Evolutionary conservation across 2,329 filamentous ascomycete species (phyloP), one percentile per base, ranked within the genome.

Genomic region (Pseudogymnoascus sp.): DNA sequence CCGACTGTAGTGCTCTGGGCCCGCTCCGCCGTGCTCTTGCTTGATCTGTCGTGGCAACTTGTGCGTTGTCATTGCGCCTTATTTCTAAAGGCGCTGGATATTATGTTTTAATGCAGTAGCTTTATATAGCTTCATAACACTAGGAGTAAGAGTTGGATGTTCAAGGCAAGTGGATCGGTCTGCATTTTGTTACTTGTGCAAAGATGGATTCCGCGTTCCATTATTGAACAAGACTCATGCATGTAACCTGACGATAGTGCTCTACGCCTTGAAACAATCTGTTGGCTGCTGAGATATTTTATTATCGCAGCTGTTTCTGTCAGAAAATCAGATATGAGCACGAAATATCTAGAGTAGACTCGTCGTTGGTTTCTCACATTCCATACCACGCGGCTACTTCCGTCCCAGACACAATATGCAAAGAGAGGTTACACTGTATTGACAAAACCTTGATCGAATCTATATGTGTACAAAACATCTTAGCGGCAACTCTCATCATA

Each of bases 391-490:
- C 43, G 23, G 43, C 6, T n/a, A 53, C 3, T 11, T 53, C 23
- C 43, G 43, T 53, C 14, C 31, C 7, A 28, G 43, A 53, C 43
- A 53, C 43, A 8, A 53, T 28, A 7, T 31, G 23, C 43, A 53
- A 53, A 53, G 43, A 53, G 43, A 53, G 43, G 43, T 53, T 53
- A 53, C 56, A 38, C 56, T 38, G 36, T 60, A 60, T 60, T 60
- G 56, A 60, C 56, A 60, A 60, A 60, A 36, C 31, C 31, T 36
- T 60, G 31, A 36, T 36, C 36, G 31, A 38, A 38, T 36, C 31
- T 60, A 36, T 60, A 60, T 60, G 56, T 60, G 56, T 60, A 60
- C 56, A 60, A 60, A 60, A 60, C 31, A 60, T 36, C 31, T 36
- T 60, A 36, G 56, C 56, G 56, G 56, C 21, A 60, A 60, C 56